Evolutionary conservation across 257 asterid genomes (phyloP), one percentile per base, ranked within the genome.

Genomic region (Forsythia suspensa): DNA sequence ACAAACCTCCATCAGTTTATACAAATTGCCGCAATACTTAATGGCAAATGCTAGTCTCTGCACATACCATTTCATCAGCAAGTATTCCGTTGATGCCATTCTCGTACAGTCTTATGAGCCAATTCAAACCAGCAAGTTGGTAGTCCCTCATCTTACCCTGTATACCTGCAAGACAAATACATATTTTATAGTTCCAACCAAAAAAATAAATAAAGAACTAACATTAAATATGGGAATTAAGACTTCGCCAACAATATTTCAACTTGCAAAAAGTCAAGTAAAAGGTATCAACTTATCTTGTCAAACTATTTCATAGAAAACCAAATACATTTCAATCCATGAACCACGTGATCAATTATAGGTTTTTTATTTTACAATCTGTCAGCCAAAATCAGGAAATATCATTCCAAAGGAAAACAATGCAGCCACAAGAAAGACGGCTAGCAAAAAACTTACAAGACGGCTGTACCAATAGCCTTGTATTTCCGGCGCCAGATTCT

Each of bases 131-230:
- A 89, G 99, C 99, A 81, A 96, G 94, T 79, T 96, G 99, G 88
- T 96, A 96, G 84, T 96, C 99, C 84, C 99, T 90, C 99, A 96
- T 96, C 95, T 96, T 96, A 67, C 99, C 99, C 76, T 96, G 97
- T 81, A 96, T 96, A 81, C 99, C 99, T 96, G 89, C 68, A 80
- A 43, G 63, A 69, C n/a, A 46, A 72, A 21, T 36, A 71, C 36
- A 10, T 44, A 48, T 29, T 11, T 66, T 51, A 77, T 65, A 20
- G 51, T 63, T 57, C 59, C 46, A 42, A 41, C 55, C 74, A 71
- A 76, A 37, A 41, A 72, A 44, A 18, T 6, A 42, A 65, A 37
- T 67, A 1, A 41, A 39, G 44, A 43, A 38, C 11, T 41, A 59
- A 18, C 61, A 77, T 73, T 57, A 69, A 39, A 5, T 11, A 37